Conservation (phyloP, 2,329 filamentous ascomycete genomes). For the Diplodia seriata region DNA sequence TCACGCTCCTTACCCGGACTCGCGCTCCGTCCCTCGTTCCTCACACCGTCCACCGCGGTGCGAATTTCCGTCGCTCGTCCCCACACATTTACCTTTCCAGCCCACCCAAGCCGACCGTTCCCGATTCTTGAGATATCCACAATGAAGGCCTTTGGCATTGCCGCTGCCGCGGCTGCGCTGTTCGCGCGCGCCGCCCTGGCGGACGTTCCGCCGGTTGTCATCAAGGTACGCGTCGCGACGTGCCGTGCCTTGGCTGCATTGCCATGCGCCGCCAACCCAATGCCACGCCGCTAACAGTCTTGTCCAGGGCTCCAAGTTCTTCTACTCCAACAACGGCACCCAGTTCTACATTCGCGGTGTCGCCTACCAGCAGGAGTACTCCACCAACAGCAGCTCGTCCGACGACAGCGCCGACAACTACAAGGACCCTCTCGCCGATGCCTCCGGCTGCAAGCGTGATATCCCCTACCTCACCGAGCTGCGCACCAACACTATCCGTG, state of each 20-base stretch:
- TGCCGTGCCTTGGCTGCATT: slow-evolving; percentile 23
- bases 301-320: slow-evolving; percentile 79
- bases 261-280: slow-evolving; percentile 6
- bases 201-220: slow-evolving; percentile 68
- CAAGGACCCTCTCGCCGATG: slow-evolving; percentile 81
- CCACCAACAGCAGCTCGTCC: slow-evolving; percentile 59
- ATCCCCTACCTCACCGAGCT: slow-evolving; percentile 80
- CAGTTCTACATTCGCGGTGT: slow-evolving; percentile 85
- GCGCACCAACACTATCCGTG: slow-evolving; percentile 90
- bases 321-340: slow-evolving; percentile 80
- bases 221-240: slow-evolving; percentile 64
- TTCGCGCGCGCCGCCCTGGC: slow-evolving; percentile 59
- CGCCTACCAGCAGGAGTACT: slow-evolving; percentile 87
- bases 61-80: slow-evolving; percentile 29
- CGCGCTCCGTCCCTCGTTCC: slow-evolving; percentile 32
- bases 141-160: slow-evolving; percentile 63
- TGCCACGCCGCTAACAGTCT: slow-evolving; percentile 33
- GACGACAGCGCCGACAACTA: slow-evolving; percentile 69
- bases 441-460: slow-evolving; percentile 77
- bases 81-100: slow-evolving; percentile 2
- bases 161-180: slow-evolving; percentile 60
- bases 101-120: slow-evolving; percentile 2
- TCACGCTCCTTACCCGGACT: slow-evolving; percentile 32
- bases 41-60: slow-evolving; percentile 1
- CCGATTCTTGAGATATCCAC: slow-evolving; percentile 40